Base-by-base conservation (phyloP, 2,329 filamentous ascomycete genomes). In the Scedosporium apiospermum region DNA sequence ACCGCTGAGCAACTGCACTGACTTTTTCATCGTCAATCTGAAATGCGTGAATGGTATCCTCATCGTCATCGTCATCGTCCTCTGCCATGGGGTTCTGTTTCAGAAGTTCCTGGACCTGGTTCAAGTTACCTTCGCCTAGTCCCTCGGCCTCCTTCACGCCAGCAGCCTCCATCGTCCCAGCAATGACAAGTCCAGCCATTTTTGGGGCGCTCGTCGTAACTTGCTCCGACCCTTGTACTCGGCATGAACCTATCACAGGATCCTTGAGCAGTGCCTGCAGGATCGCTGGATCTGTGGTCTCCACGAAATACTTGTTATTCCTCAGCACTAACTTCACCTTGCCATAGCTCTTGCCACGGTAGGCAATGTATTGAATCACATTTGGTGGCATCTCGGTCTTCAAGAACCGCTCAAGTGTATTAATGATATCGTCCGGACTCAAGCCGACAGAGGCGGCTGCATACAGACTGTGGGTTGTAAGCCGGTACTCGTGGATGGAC, bases 281-380 rank as follows among this genome's bases (percentile, higher is more conserved):
- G 72, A 97, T 89, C 10, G 87, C 82, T 10, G 92, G 89, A 73
- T 98, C 93, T 21, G 90, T 88, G 69, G 90, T 97, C 75, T 99
- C 95, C 65, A 98, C 87, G 68, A 89, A 97, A 74, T 96, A 97
- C 67, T 91, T 90, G 65, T 93, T 98, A 69, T 97, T 90, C 74
- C 96, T 96, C 66, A 98, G 76, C 55, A 98, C 95, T 61, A 98
- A 84, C 74, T 96, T 95, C 62, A 97, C 92, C 75, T 97, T 98
- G 66, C 95, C 95, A 71, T 95, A 98, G 61, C 90, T 95, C 66
- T 90, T 87, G 5, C 92, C 96, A 65, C 91, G 95, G 65, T 86
- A 86, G 30, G 75, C 77, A 67, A 93, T 93, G 73, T 93, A 97
- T 6, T 85, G 79, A 65, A 87, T 84, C 65, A 98, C 90, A 58